Conservation (phyloP, 176 grass and related monocot genomes). For the Aegilops tauschii region DNA sequence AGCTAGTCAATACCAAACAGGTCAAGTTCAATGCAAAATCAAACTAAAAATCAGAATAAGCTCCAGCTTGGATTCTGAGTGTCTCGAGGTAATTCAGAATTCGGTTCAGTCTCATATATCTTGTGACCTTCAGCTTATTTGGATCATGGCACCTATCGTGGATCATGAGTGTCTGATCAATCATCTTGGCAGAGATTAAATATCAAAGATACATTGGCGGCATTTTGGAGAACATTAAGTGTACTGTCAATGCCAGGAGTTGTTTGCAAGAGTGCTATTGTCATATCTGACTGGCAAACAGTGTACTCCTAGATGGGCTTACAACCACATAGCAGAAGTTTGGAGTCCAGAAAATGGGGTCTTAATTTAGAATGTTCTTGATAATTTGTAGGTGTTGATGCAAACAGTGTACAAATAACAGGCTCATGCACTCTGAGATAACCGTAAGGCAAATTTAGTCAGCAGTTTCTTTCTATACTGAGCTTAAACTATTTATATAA, state of each 20-base stretch:
- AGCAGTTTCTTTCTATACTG: not conserved
- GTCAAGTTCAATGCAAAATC: not conserved
- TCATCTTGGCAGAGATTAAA: not conserved
- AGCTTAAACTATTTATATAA: no score
- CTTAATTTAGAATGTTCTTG: not conserved
- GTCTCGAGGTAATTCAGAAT: not conserved
- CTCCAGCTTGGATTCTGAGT: not conserved
- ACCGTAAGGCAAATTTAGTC: not conserved
- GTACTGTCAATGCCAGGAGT: no score
- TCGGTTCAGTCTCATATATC: not conserved
- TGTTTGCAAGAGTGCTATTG: not conserved
- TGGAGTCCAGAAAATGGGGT: not conserved
- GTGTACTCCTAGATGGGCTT: not conserved
- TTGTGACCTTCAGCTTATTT: not conserved
- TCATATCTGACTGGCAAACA: not conserved
- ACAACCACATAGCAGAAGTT: not conserved
- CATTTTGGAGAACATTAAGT: no score
- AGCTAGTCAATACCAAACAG: not conserved
- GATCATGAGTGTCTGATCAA: no score
- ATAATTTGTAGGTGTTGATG: not conserved
- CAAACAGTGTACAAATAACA: not conserved
- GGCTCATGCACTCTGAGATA: not conserved
- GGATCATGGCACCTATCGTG: not conserved
- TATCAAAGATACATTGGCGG: not conserved
- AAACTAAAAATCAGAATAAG: not conserved